Conservation (phyloP, 2,329 filamentous ascomycete species). For the Pestalotiopsis sp. region DNA sequence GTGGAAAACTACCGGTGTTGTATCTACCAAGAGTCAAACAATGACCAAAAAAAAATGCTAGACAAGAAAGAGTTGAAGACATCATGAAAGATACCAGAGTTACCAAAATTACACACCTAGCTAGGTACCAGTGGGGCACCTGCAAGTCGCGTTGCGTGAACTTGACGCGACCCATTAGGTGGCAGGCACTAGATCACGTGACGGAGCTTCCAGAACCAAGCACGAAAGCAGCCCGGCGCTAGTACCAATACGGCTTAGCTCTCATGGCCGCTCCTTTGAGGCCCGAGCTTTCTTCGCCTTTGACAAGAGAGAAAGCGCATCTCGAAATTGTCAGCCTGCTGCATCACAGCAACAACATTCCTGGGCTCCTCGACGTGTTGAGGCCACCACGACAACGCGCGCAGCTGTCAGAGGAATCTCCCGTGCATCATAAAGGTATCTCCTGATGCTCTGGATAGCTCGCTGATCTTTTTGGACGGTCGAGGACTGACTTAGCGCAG, state of each 20-base stretch:
- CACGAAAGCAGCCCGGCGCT: background rate
- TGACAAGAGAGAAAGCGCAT: background rate
- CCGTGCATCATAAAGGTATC: conserved; percentile 4
- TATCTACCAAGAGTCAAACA: too few species aligned
- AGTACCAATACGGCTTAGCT: background rate
- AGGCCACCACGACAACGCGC: conserved; percentile 5
- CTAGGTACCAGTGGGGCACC: background rate
- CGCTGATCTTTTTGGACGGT: background rate
- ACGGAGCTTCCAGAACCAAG: background rate
- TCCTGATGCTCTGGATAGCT: conserved; percentile 6
- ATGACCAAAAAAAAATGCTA: too few species aligned
- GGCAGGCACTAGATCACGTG: background rate
- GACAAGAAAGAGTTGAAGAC: too few species aligned
- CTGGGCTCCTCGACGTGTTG: background rate
- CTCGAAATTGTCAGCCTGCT: conserved; percentile 10
- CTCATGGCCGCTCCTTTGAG: background rate
- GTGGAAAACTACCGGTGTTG: too few species aligned
- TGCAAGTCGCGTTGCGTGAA: background rate
- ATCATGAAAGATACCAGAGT: too few species aligned
- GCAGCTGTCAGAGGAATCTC: background rate
- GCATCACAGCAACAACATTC: conserved; percentile 10
- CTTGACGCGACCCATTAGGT: background rate
- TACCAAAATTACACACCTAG: too few species aligned
- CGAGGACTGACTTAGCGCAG: conserved; percentile 2
- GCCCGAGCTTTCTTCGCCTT: conserved; percentile 6